phyloP scores from a whole-genome alignment of 2,329 filamentous ascomycete genomes.

The Pseudonectria buxi region DNA sequence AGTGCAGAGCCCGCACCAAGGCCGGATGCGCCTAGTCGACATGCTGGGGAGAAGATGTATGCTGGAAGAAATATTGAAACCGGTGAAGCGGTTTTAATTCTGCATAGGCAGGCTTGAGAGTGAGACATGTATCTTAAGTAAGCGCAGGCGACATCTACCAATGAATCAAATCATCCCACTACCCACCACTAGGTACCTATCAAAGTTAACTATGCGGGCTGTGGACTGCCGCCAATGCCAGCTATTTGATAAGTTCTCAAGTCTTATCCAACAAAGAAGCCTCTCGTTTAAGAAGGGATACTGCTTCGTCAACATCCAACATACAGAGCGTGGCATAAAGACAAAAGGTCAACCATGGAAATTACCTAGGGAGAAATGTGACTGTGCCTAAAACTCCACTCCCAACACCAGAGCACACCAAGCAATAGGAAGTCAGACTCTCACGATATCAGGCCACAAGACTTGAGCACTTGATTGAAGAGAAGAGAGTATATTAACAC shows the following conservation, averaged over 20 bases:
- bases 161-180: no score
- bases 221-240: slow-evolving; percentile 4
- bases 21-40: no score
- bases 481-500: neutral
- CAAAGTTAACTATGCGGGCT: no score
- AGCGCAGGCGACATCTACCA: no score
- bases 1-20: no score
- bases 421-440: slow-evolving; percentile 7
- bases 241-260: slow-evolving; percentile 14
- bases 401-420: slow-evolving; percentile 4
- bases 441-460: slow-evolving; percentile 8
- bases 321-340: slow-evolving; percentile 10
- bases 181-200: no score
- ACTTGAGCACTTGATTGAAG: slow-evolving; percentile 6
- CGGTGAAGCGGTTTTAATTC: no score
- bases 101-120: no score
- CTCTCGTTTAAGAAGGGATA: slow-evolving; percentile 23
- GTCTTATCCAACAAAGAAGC: slow-evolving; percentile 6
- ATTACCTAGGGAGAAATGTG: slow-evolving; percentile 11
- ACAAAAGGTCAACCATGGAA: slow-evolving; percentile 22
- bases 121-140: no score
- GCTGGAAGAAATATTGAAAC: no score
- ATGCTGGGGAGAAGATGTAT: no score
- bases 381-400: slow-evolving; percentile 8
- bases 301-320: slow-evolving; percentile 13